These are phyloP conservation scores for Kazachstania viticola DNA, from an alignment of 805 yeast species.

Conservation along the genomic window DNA sequence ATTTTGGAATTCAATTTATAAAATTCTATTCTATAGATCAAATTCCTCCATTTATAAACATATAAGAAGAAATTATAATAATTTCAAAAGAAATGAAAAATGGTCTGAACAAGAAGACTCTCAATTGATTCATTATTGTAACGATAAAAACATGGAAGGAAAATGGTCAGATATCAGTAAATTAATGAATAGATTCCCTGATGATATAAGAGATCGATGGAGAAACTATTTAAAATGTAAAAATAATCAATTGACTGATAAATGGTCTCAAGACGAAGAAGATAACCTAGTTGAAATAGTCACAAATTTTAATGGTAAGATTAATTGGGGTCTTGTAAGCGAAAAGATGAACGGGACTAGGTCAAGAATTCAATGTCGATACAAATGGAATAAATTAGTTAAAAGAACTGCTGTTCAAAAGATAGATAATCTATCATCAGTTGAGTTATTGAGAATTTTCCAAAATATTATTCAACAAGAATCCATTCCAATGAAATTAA, in stretches of 20 bases:
- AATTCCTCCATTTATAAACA: constrained; percentile 82
- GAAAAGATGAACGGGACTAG: constrained; percentile 77
- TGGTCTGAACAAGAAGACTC: constrained; percentile 76
- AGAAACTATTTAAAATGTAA: constrained; percentile 87
- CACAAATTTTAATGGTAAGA: constrained; percentile 27
- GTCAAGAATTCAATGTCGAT: constrained; percentile 82
- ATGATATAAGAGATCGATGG: constrained; percentile 91
- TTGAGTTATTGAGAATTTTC: constrained; percentile 18
- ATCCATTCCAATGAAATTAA: too few relatives aligned
- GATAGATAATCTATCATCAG: constrained; percentile 29
- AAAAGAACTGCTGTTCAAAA: constrained; percentile 40
- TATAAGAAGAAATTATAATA: constrained; percentile 72
- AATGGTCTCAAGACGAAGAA: constrained; percentile 69
- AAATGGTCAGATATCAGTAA: constrained; percentile 78
- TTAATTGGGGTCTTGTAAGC: constrained; percentile 81
- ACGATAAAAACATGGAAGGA: constrained; percentile 45
- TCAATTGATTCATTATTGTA: constrained; percentile 43
- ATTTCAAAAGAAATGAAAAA: constrained; percentile 71
- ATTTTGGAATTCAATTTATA: constrained; percentile 72
- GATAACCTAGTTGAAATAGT: constrained; percentile 41
- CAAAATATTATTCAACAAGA: background rate
- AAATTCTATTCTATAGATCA: constrained; percentile 66
- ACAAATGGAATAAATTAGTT: constrained; percentile 75
- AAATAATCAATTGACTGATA: constrained; percentile 44
- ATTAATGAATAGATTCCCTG: constrained; percentile 80